Base-by-base conservation (phyloP, 2,329 filamentous ascomycete genomes). In the Scedosporium aurantiacum region DNA sequence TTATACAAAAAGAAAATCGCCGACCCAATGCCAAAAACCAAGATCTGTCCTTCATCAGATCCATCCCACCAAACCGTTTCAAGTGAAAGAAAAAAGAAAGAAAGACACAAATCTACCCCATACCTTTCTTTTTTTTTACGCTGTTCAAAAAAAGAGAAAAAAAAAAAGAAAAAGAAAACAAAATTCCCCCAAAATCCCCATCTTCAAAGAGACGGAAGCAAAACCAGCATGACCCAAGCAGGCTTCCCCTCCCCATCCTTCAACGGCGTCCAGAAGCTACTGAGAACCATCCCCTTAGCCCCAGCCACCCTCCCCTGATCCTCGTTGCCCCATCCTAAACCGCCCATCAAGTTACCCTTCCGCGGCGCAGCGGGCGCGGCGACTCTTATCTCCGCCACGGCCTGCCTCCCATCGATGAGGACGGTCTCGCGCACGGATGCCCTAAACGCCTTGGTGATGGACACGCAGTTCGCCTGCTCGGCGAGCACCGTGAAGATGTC, bases 401-500 rank as follows among this genome's bases (percentile, higher is more conserved):
- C 72, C 57, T 68, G 71, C 41, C 28, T 18, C 58, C 75, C 73
- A 47, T 74, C 72, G 2, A 67, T 64, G 0, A 73, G 61, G 1
- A 77, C 65, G 5, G 68, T 67, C n/a, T 76, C 73, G 23, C 73
- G 72, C 2, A 84, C 76, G 0, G 70, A 71, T 1, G 69, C 67
- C 64, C 75, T 77, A 70, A 82, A 79, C 0, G 74, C 70, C 58
- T 75, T 76, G 2, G 74, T 74, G 5, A 80, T 68, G 2, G 71
- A 74, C 0, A 74, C 73, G 7, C 76, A 74, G n/a, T 72, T 70
- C 1, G 76, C 73, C 54, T 78, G 74, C n/a, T 79, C 74, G 4
- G 73, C 70, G 4, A 85, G 74, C n/a, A 84, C 76, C 47, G 77
- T 74, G 67, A 85, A 85, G 12, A 84, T 73, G 63, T 85, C 81